phyloP scores from a whole-genome alignment of 169 alveolate genomes.

The Miamiensis avidus region DNA sequence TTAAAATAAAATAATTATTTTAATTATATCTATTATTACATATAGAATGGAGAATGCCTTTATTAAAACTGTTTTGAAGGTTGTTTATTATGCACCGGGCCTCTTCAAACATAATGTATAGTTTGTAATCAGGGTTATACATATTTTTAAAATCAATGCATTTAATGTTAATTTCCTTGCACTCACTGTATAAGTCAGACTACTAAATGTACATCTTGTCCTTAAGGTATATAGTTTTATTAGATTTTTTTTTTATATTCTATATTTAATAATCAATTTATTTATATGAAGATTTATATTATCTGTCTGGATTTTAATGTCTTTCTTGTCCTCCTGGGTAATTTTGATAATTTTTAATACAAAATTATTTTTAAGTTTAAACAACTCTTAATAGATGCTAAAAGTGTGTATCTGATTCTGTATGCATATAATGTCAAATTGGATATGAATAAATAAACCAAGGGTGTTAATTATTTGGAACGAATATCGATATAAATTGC shows the following conservation, averaged over 20 bases:
- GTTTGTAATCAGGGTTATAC: neutral
- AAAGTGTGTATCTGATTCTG: neutral
- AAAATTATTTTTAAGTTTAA: too few species aligned
- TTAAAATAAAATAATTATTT: too few species aligned
- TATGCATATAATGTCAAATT: neutral
- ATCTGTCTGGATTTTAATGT: neutral
- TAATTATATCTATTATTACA: too few species aligned
- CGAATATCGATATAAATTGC: too few species aligned
- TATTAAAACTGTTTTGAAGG: too few species aligned
- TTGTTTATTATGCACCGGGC: too few species aligned
- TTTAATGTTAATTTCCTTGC: neutral
- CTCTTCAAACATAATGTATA: neutral
- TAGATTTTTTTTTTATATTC: neutral
- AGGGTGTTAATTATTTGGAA: too few species aligned
- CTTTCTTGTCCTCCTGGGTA: neutral
- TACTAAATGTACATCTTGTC: neutral
- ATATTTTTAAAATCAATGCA: neutral
- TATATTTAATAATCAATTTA: neutral
- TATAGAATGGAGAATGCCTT: too few species aligned
- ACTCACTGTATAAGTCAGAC: neutral
- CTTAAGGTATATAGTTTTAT: neutral
- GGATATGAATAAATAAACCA: slow-evolving; percentile 1
- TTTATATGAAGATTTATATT: neutral
- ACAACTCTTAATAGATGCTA: neutral
- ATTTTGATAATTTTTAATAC: neutral